A percentile compares a stretch with the other conserved stretches of the same genome.
Evolutionary conservation across 257 asterid genomes (phyloP).

Genomic region (Plantago ovata): DNA sequence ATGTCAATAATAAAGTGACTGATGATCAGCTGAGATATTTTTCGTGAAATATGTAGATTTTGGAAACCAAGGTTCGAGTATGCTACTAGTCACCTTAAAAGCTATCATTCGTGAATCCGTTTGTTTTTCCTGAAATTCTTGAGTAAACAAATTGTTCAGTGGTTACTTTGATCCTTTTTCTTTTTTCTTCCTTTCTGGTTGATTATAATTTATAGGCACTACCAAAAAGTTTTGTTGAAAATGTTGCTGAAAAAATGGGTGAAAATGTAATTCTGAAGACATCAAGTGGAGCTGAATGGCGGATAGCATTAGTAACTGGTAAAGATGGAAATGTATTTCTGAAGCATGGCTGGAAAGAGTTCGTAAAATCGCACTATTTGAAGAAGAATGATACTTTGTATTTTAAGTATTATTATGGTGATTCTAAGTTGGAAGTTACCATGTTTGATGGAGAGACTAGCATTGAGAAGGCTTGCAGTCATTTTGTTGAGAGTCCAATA

Average conservation of each 20-base stretch:
- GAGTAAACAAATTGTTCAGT: no score
- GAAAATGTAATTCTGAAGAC: not conserved
- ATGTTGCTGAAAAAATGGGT: not conserved
- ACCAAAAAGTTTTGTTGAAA: not conserved
- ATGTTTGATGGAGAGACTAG: slow-evolving; percentile 3
- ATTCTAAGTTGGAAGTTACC: slow-evolving; percentile 2
- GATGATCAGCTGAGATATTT: no score
- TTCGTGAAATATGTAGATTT: no score
- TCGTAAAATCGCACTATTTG: not conserved
- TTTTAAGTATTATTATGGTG: not conserved
- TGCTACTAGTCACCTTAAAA: no score
- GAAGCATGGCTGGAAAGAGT: slow-evolving; percentile 6
- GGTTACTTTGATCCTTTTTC: no score
- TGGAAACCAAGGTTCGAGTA: no score
- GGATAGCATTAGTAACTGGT: not conserved
- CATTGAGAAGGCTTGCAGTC: not conserved
- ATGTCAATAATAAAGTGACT: no score
- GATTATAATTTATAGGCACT: slow-evolving; percentile 6
- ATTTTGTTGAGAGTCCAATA: not conserved
- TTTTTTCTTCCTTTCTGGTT: no score
- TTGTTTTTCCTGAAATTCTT: no score
- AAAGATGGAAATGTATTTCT: not conserved
- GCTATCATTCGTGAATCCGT: no score
- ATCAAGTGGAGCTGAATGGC: not conserved
- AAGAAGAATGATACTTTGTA: not conserved